Percentiles rank a stretch among this genome's conserved stretches.
phyloP scores from a whole-genome alignment of 2,329 filamentous ascomycete species.

The Dryadomyces quercivorus region DNA sequence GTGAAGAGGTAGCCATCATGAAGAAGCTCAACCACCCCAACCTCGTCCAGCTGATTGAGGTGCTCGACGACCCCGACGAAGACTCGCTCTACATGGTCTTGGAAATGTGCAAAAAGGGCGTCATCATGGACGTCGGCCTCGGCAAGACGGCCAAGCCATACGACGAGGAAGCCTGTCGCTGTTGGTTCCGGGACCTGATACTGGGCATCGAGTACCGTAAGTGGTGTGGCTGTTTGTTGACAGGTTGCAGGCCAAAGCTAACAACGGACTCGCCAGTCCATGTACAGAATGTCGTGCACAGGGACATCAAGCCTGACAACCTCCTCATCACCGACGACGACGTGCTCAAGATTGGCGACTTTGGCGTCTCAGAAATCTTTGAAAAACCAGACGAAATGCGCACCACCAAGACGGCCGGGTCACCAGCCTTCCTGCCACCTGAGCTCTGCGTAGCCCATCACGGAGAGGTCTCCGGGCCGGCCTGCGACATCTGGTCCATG shows the following conservation, averaged over 20 bases:
- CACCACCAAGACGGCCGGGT: constrained; percentile 86
- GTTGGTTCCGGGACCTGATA: constrained; percentile 91
- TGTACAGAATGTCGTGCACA: constrained; percentile 85
- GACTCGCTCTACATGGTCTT: constrained; percentile 98
- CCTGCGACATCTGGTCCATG: constrained; percentile 98
- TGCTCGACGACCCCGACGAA: constrained; percentile 87
- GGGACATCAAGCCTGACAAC: constrained; percentile 97
- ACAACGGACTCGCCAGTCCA: constrained; percentile 51
- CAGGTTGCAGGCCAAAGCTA: too few relatives aligned
- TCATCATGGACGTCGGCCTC: constrained; percentile 92
- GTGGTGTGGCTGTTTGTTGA: constrained; percentile 19
- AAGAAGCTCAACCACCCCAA: constrained; percentile 96
- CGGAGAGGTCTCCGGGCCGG: constrained; percentile 75
- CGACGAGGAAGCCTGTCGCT: constrained; percentile 66
- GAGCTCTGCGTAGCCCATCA: constrained; percentile 83
- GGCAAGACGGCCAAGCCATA: constrained; percentile 75
- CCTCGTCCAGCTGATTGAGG: constrained; percentile 84
- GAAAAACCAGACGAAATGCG: constrained; percentile 75
- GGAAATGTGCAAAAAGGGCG: constrained; percentile 97
- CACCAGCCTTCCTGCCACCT: constrained; percentile 86
- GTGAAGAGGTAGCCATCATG: constrained; percentile 97
- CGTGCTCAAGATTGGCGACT: constrained; percentile 93
- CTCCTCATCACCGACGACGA: constrained; percentile 81
- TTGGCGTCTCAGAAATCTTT: constrained; percentile 99
- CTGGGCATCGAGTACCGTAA: constrained; percentile 84